Base-by-base conservation (phyloP, 1,284 basidiomycete species). In the Cutaneotrichosporon sp. region DNA sequence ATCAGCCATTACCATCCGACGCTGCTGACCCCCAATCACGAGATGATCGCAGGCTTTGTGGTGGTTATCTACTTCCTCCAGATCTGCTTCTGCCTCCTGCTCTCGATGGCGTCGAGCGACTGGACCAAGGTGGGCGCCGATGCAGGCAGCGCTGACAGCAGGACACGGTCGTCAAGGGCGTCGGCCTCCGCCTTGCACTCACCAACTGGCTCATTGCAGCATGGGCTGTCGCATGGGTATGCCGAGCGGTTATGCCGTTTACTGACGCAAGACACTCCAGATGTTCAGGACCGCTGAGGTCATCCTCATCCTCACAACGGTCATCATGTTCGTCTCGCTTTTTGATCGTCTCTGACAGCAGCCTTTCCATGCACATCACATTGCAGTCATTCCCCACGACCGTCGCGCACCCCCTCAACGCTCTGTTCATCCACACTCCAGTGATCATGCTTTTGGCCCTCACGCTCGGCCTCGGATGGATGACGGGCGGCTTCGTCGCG, bases 141-240 rank as follows among this genome's bases (percentile, higher is more conserved):
- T 19, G 29, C 33, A 22, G 26, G 6, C 9, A 25, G 19, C 14
- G 29, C 50, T 52, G 46, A 24, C 5, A 31, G 11, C 55, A 86
- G 83, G 79, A 75, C 48, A 80, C 86, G 0, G 71, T 90, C 5
- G 80, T 85, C 1, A 83, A 87, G 62, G 88, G 84, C 6, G 86
- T 90, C 10, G 90, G 90, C 0, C 68, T 87, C 4, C 79, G 85
- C 1, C 80, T 93, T 38, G 86, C 91, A 0, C 67, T 88, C 24
- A 81, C 87, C 4, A 92, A 94, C 66, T 86, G 87, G 80, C 63
- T 87, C 7, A 85, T 90, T 81, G 88, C 86, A 0, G 71, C 82
- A 3, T 93, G 89, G 88, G 86, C 87, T 0, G 80, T 92, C 35
- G 78, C 84, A 59, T 92, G 86, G 82, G 86, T 90, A 61, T 29